Conservation (phyloP, 208 protist species). For the Crithidia bombi region DNA sequence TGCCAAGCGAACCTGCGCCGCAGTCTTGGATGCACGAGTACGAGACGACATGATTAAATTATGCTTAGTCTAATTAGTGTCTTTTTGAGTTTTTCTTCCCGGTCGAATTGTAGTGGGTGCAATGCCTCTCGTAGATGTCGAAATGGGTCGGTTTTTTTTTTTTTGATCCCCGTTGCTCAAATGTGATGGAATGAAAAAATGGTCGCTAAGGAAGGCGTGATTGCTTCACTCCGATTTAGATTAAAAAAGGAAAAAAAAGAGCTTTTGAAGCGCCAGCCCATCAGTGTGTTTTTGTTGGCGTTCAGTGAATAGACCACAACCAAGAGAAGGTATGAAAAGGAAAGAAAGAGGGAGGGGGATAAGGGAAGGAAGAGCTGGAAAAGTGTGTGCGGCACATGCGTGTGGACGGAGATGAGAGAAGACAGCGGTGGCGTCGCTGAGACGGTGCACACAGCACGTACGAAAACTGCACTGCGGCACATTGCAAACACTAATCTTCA, state of each 20-base stretch:
- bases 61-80: background rate
- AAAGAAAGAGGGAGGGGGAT: background rate
- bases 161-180: background rate
- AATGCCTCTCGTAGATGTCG: background rate
- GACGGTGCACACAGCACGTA: too few species aligned
- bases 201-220: too few species aligned
- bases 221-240: too few species aligned
- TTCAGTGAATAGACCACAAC: too few species aligned
- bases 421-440: too few species aligned
- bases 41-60: constrained; percentile 22
- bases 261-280: too few species aligned
- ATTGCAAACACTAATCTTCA: too few species aligned
- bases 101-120: background rate
- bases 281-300: too few species aligned
- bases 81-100: background rate
- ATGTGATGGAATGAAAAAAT: too few species aligned
- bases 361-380: background rate
- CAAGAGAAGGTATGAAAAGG: background rate
- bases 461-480: too few species aligned
- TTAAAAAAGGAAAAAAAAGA: too few species aligned
- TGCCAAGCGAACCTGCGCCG: constrained; percentile 41
- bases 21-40: constrained; percentile 28
- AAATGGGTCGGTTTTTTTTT: background rate
- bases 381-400: background rate
- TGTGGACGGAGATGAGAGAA: too few species aligned